These are phyloP conservation scores for Linum usitatissimum DNA, from an alignment of 345 rosid species.

Conservation along the genomic window DNA sequence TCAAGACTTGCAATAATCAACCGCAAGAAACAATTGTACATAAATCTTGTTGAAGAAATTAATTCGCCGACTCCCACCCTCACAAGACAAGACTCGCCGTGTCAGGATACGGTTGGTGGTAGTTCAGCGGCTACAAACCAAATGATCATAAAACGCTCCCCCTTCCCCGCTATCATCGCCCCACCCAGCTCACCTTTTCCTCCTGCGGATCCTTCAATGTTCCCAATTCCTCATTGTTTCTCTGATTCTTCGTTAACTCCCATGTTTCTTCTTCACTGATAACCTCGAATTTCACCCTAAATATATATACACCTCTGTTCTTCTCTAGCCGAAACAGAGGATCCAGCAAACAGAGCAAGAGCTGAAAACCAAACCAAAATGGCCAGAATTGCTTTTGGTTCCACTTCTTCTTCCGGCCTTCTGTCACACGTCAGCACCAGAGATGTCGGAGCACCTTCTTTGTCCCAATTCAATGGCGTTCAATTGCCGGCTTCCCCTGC, in stretches of 20 bases:
- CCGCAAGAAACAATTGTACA: no score
- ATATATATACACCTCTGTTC: neutral
- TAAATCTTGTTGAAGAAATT: no score
- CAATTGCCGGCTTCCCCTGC: constrained; percentile 17
- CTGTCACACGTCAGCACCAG: constrained; percentile 18
- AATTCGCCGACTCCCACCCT: no score
- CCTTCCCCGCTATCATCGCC: neutral
- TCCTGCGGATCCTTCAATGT: constrained; percentile 24
- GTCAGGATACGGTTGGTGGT: no score
- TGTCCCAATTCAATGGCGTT: constrained; percentile 31
- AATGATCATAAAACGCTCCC: no score
- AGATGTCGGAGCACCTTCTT: constrained; percentile 21
- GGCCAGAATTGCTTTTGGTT: constrained; percentile 29
- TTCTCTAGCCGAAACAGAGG: neutral
- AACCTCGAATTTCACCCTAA: constrained; percentile 13
- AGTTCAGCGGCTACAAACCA: no score
- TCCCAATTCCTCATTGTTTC: constrained; percentile 6
- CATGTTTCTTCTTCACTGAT: constrained; percentile 16
- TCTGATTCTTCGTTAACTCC: constrained; percentile 15
- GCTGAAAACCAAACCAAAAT: constrained; percentile 14
- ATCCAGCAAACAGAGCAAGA: neutral
- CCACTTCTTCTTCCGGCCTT: constrained; percentile 23
- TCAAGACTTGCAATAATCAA: no score
- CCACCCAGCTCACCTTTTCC: neutral
- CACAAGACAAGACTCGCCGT: no score